Evolutionary conservation across 2,329 filamentous ascomycete genomes (phyloP).

Genomic region (Penicillium expansum): DNA sequence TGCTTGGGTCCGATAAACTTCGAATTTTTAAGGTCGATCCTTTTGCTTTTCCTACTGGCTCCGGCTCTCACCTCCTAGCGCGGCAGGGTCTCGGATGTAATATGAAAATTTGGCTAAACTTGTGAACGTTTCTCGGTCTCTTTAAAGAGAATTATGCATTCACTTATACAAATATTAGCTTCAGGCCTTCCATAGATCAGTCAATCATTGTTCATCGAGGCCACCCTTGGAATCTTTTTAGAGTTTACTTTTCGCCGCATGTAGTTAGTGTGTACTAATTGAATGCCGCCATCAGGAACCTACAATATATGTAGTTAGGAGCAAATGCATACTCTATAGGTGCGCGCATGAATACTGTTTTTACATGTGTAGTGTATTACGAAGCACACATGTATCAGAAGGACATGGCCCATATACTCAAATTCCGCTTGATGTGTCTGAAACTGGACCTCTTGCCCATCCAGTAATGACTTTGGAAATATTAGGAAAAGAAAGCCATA

Average conservation of each 20-base stretch:
- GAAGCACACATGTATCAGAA: neutral
- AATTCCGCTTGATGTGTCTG: neutral
- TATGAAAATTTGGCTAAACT: neutral
- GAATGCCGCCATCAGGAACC: neutral
- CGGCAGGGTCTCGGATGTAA: neutral
- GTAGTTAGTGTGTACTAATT: neutral
- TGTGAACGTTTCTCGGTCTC: neutral
- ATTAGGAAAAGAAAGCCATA: neutral
- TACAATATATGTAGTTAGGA: neutral
- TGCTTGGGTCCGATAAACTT: constrained; percentile 17
- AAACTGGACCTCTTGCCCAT: neutral
- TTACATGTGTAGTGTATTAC: neutral
- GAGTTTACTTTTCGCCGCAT: neutral
- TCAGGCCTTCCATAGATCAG: neutral
- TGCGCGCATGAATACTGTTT: neutral
- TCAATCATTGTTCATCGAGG: neutral
- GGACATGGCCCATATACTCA: too few species aligned
- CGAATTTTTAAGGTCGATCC: constrained; percentile 3
- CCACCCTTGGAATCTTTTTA: neutral
- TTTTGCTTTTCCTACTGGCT: neutral
- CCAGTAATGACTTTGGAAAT: too few species aligned
- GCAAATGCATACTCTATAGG: neutral
- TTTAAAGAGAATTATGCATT: neutral
- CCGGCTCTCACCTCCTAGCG: neutral
- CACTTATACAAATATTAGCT: neutral